Conservation (phyloP, 306 rosid genomes). For the Heteromeles arbutifolia region DNA sequence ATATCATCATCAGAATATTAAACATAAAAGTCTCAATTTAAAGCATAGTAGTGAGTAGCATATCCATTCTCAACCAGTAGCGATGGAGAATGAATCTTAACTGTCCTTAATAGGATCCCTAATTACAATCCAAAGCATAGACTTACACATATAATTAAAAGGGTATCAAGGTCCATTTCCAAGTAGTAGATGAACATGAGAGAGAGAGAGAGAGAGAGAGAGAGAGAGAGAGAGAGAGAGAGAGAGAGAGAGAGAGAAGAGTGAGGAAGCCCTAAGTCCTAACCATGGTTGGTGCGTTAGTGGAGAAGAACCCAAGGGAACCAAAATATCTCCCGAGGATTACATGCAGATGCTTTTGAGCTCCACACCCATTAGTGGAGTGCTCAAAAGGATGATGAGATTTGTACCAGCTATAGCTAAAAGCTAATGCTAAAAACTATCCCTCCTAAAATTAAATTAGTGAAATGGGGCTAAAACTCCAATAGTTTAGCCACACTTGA, state of each 20-base stretch:
- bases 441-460: slow-evolving; percentile 44
- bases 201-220: slow-evolving; percentile 4
- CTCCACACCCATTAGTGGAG: slow-evolving; percentile 71
- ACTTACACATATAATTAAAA: slow-evolving; percentile 47
- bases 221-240: not conserved
- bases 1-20: not conserved
- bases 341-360: slow-evolving; percentile 77
- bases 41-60: slow-evolving; percentile 40
- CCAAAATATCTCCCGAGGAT: slow-evolving; percentile 87
- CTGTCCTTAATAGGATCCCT: slow-evolving; percentile 42
- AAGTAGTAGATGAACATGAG: slow-evolving; percentile 27
- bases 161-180: slow-evolving; percentile 56
- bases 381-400: slow-evolving; percentile 57
- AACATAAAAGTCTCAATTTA: slow-evolving; percentile 28
- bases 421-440: slow-evolving; percentile 27
- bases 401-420: slow-evolving; percentile 33
- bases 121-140: slow-evolving; percentile 64
- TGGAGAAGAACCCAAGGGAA: slow-evolving; percentile 82
- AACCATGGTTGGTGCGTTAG: slow-evolving; percentile 98
- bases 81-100: slow-evolving; percentile 40
- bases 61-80: slow-evolving; percentile 45
- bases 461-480: slow-evolving; percentile 64
- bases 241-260: slow-evolving; percentile 12
- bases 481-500: slow-evolving; percentile 55
- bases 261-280: slow-evolving; percentile 76